Evolutionary conservation across 2,329 filamentous ascomycete genomes (phyloP).

Genomic region (Colletotrichum lini): DNA sequence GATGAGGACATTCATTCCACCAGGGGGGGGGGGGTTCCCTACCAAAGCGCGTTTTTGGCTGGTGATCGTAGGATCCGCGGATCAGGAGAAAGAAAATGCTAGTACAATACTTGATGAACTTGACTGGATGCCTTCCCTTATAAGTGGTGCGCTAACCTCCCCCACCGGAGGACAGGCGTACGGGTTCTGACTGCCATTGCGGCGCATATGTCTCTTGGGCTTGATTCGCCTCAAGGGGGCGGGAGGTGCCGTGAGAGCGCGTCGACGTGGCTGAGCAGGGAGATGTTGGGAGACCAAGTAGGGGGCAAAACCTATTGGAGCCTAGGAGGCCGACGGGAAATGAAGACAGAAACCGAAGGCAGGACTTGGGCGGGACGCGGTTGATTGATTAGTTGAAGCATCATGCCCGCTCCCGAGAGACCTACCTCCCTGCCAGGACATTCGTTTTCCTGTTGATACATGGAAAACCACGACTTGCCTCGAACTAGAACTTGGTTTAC

Average conservation of each 20-base stretch:
- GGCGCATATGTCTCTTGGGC: background rate
- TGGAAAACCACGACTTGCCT: background rate
- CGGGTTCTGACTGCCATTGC: background rate
- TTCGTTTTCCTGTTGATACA: background rate
- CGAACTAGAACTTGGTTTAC: background rate
- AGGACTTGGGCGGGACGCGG: constrained; percentile 18
- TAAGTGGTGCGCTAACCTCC: background rate
- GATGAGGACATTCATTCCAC: constrained; percentile 8
- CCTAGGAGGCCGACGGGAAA: constrained; percentile 20
- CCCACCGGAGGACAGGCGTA: too few species aligned
- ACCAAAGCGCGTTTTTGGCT: constrained; percentile 4
- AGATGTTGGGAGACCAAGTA: background rate
- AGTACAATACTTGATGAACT: too few species aligned
- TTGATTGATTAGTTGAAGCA: background rate
- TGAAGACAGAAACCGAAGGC: constrained; percentile 8
- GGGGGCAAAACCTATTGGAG: background rate
- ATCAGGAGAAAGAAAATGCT: too few species aligned
- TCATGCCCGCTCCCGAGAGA: background rate
- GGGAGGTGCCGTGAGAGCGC: too few species aligned
- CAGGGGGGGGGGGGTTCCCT: background rate
- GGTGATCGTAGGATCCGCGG: background rate
- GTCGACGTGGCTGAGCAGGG: background rate
- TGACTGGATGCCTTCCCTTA: too few species aligned
- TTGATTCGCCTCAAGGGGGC: background rate
- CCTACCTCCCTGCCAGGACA: background rate